phyloP scores from a whole-genome alignment of 805 yeast genomes.

The Teunomyces atbi region DNA sequence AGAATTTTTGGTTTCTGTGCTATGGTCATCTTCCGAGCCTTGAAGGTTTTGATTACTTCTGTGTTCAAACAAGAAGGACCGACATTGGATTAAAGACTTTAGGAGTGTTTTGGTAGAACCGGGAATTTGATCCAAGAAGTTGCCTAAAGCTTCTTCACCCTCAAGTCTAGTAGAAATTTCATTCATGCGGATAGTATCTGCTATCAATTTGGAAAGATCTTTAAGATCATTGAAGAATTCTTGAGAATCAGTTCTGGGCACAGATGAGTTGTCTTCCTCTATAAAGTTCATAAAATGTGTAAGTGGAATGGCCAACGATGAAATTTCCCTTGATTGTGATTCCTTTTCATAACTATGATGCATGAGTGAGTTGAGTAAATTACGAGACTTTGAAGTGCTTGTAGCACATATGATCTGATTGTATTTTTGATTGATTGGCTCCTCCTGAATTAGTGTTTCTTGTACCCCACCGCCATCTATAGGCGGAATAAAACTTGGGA shows the following conservation, averaged over 20 bases:
- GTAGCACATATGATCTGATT: slow-evolving; percentile 3
- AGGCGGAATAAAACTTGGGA: slow-evolving; percentile 41
- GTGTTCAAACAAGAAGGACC: slow-evolving; percentile 11
- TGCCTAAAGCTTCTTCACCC: slow-evolving; percentile 22
- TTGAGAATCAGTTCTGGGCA: not conserved
- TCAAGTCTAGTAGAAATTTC: slow-evolving; percentile 60
- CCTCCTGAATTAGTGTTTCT: slow-evolving; percentile 4
- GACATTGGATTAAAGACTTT: slow-evolving; percentile 43
- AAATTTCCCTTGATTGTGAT: not conserved
- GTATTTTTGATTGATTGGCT: slow-evolving; percentile 18
- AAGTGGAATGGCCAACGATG: not conserved
- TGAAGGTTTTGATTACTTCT: slow-evolving; percentile 10
- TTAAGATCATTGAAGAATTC: slow-evolving; percentile 14
- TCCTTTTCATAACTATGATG: slow-evolving; percentile 12
- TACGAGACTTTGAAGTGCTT: slow-evolving; percentile 3
- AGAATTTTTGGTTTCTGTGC: slow-evolving; percentile 19
- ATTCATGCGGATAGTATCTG: slow-evolving; percentile 53
- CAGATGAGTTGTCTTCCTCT: slow-evolving; percentile 13
- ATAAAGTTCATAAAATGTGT: not conserved
- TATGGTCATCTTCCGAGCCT: slow-evolving; percentile 9
- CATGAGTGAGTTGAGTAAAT: slow-evolving; percentile 3
- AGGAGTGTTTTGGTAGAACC: slow-evolving; percentile 30
- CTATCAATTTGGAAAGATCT: slow-evolving; percentile 29
- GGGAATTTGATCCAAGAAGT: slow-evolving; percentile 27
- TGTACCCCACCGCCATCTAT: slow-evolving; percentile 5